phyloP scores from a whole-genome alignment of 75 land plant genomes.

The Sequoia sempervirens region DNA sequence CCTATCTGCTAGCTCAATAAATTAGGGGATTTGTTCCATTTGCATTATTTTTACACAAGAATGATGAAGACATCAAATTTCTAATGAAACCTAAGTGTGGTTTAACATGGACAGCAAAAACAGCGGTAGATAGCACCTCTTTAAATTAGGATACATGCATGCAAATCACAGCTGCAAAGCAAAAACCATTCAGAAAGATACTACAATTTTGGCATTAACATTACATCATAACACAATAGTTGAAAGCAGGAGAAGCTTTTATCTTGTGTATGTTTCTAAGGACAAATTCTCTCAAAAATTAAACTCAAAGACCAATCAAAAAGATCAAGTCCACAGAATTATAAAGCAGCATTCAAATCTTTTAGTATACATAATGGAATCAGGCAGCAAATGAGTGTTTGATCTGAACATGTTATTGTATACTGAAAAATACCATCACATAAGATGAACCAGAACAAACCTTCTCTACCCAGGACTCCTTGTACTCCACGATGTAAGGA shows the following conservation, averaged over 20 bases:
- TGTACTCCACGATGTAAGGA: conserved; percentile 95
- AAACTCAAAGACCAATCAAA: neutral
- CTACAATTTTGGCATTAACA: neutral
- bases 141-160: neutral
- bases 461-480: conserved; percentile 99
- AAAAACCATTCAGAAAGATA: neutral
- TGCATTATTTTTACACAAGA: neutral
- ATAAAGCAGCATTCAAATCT: neutral
- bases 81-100: too few species aligned
- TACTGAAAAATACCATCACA: neutral
- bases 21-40: neutral
- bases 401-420: neutral
- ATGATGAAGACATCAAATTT: neutral
- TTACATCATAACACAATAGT: neutral
- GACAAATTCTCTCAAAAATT: neutral
- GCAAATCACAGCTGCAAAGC: neutral
- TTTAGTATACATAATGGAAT: neutral
- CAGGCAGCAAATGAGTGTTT: neutral
- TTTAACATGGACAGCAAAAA: too few species aligned
- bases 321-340: neutral
- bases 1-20: neutral
- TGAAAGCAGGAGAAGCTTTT: neutral
- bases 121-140: neutral
- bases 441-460: conserved; percentile 15
- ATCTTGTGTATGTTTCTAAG: neutral